phyloP scores from a whole-genome alignment of 2,329 filamentous ascomycete genomes.

The Neopestalotiopsis sp. region DNA sequence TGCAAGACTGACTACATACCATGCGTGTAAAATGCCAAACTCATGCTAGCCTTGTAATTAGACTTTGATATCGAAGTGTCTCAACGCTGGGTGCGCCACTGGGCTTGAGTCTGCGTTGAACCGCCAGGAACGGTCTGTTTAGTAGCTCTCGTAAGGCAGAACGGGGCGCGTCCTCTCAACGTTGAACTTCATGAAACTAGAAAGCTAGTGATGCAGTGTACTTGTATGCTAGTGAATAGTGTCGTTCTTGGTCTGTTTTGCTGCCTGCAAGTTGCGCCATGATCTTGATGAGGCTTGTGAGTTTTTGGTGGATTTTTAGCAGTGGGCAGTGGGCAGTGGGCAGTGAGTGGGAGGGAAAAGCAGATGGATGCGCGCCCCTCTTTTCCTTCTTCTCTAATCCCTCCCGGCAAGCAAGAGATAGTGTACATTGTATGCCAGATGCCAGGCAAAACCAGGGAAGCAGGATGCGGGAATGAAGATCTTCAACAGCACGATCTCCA shows the following conservation, averaged over 20 bases:
- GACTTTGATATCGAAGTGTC: constrained; percentile 4
- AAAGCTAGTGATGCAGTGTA: too few species aligned
- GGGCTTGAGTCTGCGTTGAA: background rate
- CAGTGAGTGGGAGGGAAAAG: background rate
- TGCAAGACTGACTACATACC: background rate
- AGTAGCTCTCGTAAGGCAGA: background rate
- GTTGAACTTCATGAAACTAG: too few species aligned
- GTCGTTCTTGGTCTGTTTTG: too few species aligned
- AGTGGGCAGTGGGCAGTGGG: too few species aligned
- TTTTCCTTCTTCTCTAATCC: background rate
- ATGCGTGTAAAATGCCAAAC: background rate
- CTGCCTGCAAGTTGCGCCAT: too few species aligned
- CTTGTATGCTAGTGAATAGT: too few species aligned
- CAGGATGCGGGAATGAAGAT: constrained; percentile 17
- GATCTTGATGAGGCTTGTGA: too few species aligned
- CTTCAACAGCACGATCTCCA: constrained; percentile 14
- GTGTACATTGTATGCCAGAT: background rate
- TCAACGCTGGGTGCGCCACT: constrained; percentile 6
- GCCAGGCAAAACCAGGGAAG: background rate
- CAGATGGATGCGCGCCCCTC: background rate
- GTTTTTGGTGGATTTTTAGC: too few species aligned
- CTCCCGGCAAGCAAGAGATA: background rate
- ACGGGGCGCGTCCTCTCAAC: background rate
- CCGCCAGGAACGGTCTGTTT: constrained; percentile 7
- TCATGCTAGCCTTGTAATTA: background rate